A percentile compares a stretch with the other conserved stretches of the same genome.
Conservation (phyloP, 2,329 filamentous ascomycete genomes). For the Scortechinia acanthostroma region DNA sequence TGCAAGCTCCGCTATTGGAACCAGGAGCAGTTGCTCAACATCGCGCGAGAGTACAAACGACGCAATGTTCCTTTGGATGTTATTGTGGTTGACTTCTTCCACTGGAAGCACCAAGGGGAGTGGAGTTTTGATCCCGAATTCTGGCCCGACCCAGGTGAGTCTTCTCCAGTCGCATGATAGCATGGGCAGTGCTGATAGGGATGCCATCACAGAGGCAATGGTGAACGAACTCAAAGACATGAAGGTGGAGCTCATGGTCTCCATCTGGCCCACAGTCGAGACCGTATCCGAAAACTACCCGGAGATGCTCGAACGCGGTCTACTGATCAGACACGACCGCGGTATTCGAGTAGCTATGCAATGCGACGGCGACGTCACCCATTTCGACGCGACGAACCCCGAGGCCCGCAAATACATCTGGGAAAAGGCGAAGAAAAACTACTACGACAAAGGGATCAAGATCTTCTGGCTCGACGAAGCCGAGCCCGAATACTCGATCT, state of each 20-base stretch:
- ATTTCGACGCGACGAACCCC: conserved; percentile 60
- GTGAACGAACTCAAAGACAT: conserved; percentile 48
- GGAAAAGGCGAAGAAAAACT: conserved; percentile 49
- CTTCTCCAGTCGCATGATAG: no score
- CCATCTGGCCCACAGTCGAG: conserved; percentile 64
- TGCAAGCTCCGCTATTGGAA: no score
- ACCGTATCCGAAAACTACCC: conserved; percentile 46
- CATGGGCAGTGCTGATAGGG: no score
- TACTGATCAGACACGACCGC: conserved; percentile 51
- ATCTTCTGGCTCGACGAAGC: conserved; percentile 67
- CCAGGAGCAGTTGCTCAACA: no score
- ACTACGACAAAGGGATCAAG: conserved; percentile 53
- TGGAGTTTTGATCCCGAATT: conserved; percentile 60
- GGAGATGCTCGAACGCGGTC: conserved; percentile 53
- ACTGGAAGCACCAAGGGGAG: conserved; percentile 61
- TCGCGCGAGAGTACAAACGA: no score
- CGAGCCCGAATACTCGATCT: conserved; percentile 56
- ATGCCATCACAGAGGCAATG: conserved; percentile 53
- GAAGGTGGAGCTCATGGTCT: conserved; percentile 61
- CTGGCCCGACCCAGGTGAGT: conserved; percentile 62
- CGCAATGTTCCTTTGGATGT: no score
- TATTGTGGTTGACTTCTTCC: no score
- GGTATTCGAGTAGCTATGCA: conserved; percentile 51
- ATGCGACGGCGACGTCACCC: conserved; percentile 46
- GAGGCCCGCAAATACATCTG: conserved; percentile 50